These are phyloP conservation scores for Podospora tetraspora DNA, from an alignment of 495 filamentous ascomycete genomes.

Conservation along the genomic window DNA sequence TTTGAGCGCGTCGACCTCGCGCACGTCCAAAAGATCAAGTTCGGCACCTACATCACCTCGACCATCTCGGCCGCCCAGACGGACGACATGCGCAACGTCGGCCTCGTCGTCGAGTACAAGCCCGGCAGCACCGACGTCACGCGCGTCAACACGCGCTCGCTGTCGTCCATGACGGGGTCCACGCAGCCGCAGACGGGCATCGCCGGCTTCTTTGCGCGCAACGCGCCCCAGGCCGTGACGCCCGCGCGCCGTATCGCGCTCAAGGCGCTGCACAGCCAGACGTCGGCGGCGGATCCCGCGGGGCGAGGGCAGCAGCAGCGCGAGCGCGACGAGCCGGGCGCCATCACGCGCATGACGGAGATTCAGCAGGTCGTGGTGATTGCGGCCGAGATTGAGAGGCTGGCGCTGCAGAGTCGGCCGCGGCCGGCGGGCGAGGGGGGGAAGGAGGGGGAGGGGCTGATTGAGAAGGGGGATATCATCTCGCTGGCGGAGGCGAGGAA, in stretches of 20 bases:
- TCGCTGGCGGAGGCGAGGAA: conserved; percentile 76
- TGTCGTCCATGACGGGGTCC: conserved; percentile 49
- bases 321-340: conserved; percentile 25
- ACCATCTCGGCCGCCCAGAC: conserved; percentile 67
- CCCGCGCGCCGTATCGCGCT: conserved; percentile 39
- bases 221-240: conserved; percentile 16
- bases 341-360: conserved; percentile 51
- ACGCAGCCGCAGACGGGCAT: conserved; percentile 17
- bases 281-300: conserved; percentile 41
- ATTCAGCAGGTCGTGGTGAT: conserved; percentile 64
- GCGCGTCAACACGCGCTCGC: conserved; percentile 75
- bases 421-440: conserved; percentile 23
- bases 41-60: conserved; percentile 85
- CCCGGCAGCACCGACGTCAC: conserved; percentile 60
- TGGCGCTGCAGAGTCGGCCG: conserved; percentile 36
- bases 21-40: conserved; percentile 61
- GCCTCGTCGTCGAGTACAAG: conserved; percentile 71
- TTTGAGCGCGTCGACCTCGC: conserved; percentile 82
- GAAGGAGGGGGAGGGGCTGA: conserved; percentile 35
- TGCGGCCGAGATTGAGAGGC: conserved; percentile 54
- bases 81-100: conserved; percentile 75
- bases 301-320: conserved; percentile 20
- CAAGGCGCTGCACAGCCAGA: conserved; percentile 57
- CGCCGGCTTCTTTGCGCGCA: conserved; percentile 27
- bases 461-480: conserved; percentile 75